phyloP scores from a whole-genome alignment of 306 rosid species.

The Rosa rugosa region DNA sequence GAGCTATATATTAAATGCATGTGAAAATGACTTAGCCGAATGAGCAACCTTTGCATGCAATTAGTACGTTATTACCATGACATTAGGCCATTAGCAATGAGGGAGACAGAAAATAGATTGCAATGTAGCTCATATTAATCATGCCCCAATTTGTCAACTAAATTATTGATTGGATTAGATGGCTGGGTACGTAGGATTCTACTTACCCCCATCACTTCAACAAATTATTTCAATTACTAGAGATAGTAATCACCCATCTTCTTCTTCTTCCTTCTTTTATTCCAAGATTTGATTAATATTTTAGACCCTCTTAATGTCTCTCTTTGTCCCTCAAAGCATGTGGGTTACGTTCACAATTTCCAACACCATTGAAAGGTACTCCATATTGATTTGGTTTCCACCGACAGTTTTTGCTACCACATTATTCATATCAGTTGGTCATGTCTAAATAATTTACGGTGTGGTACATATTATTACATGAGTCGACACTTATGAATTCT shows the following conservation, averaged over 20 bases:
- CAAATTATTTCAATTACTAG: background rate
- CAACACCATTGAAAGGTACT: background rate
- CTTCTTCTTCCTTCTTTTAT: too few species aligned
- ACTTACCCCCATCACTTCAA: background rate
- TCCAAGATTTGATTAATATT: background rate
- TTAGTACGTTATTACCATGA: background rate
- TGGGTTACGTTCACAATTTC: background rate
- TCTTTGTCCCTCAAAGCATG: background rate
- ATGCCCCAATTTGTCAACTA: background rate
- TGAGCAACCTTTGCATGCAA: background rate
- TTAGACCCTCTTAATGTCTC: background rate
- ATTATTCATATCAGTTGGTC: background rate
- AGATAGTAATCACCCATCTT: background rate
- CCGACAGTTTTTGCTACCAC: slow-evolving; percentile 5
- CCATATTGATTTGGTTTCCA: background rate
- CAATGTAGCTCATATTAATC: background rate
- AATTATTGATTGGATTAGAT: background rate
- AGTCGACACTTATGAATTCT: background rate
- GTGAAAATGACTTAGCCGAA: background rate
- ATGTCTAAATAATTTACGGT: background rate
- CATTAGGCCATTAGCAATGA: background rate
- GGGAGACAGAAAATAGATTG: background rate
- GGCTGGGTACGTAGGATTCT: background rate
- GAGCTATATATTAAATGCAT: background rate
- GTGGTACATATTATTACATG: background rate